These are phyloP conservation scores for Fraxinus albicans DNA, from an alignment of 305 asterid species.

Conservation along the genomic window DNA sequence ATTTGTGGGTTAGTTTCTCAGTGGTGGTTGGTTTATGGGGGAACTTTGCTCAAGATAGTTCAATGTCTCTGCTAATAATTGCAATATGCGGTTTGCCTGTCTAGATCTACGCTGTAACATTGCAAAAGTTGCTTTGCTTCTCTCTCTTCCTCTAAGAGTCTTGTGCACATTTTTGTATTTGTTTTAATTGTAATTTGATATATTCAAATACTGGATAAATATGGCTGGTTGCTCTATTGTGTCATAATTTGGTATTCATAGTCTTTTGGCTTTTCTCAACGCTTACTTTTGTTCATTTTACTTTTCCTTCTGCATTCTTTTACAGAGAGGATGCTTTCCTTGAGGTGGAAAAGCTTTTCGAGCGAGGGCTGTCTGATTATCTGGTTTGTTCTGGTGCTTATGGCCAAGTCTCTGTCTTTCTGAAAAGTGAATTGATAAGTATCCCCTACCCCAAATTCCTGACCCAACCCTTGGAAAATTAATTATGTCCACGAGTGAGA, in stretches of 20 bases:
- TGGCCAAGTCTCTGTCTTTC: background rate
- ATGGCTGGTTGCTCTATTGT: constrained; percentile 8
- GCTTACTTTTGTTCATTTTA: background rate
- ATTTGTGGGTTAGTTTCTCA: background rate
- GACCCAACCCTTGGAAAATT: background rate
- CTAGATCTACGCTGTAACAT: background rate
- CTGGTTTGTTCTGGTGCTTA: constrained; percentile 52
- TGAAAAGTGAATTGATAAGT: background rate
- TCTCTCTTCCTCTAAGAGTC: background rate
- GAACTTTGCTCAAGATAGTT: background rate
- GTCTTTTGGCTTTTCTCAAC: background rate
- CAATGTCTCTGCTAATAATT: background rate
- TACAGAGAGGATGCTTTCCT: constrained; percentile 65
- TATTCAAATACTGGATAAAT: constrained; percentile 12
- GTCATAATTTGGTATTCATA: background rate
- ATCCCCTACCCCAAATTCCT: background rate
- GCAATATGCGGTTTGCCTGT: background rate
- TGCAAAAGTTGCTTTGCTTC: background rate
- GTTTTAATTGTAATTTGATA: background rate
- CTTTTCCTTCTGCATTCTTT: constrained; percentile 8
- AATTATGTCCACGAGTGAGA: background rate
- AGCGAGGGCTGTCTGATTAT: constrained; percentile 84
- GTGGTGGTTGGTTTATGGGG: background rate
- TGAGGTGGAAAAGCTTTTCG: constrained; percentile 69
- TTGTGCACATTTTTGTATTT: background rate